Conservation (phyloP, 2,329 filamentous ascomycete species). For the Albophoma yamanashiensis region DNA sequence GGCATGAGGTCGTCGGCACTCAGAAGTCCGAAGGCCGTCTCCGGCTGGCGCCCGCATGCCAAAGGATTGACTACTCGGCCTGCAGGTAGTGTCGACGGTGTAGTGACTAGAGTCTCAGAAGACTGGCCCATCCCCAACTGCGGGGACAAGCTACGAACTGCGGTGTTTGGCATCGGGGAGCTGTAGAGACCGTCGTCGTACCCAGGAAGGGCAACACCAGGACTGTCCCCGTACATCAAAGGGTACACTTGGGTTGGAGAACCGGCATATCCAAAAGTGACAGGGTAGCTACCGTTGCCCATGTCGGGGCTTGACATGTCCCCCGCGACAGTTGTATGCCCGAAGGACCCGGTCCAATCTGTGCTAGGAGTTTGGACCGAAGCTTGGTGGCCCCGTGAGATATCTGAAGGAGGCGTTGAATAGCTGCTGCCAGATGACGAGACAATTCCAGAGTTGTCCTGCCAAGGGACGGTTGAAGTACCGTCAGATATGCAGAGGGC, state of each 20-base stretch:
- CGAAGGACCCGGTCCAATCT: conserved; percentile 21
- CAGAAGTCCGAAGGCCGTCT: conserved; percentile 25
- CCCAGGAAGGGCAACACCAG: conserved; percentile 19
- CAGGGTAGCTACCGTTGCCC: conserved; percentile 10
- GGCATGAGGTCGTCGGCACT: conserved; percentile 13
- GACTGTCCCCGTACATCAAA: conserved; percentile 18
- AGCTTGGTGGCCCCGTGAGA: conserved; percentile 14
- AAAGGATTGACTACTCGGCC: conserved; percentile 22
- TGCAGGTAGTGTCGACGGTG: conserved; percentile 26
- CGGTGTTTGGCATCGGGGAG: conserved; percentile 24
- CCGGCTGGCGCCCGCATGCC: conserved; percentile 29
- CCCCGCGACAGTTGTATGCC: conserved; percentile 12
- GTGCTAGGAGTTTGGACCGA: conserved; percentile 15
- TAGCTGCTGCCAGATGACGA: conserved; percentile 37
- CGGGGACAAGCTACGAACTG: conserved; percentile 40
- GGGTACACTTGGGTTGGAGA: conserved; percentile 21
- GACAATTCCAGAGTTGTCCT: conserved; percentile 28
- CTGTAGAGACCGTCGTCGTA: conserved; percentile 28
- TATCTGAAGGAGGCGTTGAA: conserved; percentile 33
- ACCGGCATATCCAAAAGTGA: conserved; percentile 17
- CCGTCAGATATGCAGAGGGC: conserved; percentile 11
- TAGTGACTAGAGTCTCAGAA: conserved; percentile 37
- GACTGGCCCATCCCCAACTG: conserved; percentile 33
- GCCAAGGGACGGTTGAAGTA: conserved; percentile 13
- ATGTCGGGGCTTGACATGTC: conserved; percentile 10